Percentiles rank a stretch among this genome's conserved stretches.
phyloP scores from a whole-genome alignment of 768 basidiomycete genomes.

The Chiua virens region DNA sequence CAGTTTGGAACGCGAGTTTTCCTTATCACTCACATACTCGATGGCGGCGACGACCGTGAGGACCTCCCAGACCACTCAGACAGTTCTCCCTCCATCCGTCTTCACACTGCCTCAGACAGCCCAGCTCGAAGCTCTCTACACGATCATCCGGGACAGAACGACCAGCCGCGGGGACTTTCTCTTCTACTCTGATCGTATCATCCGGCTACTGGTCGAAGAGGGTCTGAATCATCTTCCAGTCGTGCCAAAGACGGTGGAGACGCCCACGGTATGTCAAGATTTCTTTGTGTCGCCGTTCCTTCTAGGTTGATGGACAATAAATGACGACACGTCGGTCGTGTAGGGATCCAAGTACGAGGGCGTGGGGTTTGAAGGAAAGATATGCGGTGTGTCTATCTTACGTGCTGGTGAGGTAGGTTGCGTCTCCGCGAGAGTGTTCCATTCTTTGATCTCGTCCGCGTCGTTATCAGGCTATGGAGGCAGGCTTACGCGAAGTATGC shows the following conservation, averaged over 20 bases:
- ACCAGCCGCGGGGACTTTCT: conserved; percentile 93
- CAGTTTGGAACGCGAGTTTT: too few species aligned
- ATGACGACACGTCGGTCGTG: conserved; percentile 1
- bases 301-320: background rate
- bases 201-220: conserved; percentile 76
- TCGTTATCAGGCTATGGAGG: conserved; percentile 87
- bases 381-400: conserved; percentile 94
- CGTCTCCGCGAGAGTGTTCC: background rate
- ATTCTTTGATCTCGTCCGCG: background rate
- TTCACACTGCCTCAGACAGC: conserved; percentile 86
- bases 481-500: conserved; percentile 93
- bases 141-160: conserved; percentile 87
- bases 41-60: conserved; percentile 14
- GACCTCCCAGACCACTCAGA: conserved; percentile 36
- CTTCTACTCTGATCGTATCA: conserved; percentile 94
- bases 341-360: conserved; percentile 84
- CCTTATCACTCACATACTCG: background rate
- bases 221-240: conserved; percentile 88
- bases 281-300: background rate
- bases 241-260: conserved; percentile 71
- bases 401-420: conserved; percentile 81
- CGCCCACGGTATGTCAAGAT: conserved; percentile 67
- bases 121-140: conserved; percentile 93
- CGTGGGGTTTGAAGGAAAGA: conserved; percentile 94
- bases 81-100: conserved; percentile 72